phyloP scores from a whole-genome alignment of 371 early-diverging fungal genomes.

The Lichtheimia corymbifera region DNA sequence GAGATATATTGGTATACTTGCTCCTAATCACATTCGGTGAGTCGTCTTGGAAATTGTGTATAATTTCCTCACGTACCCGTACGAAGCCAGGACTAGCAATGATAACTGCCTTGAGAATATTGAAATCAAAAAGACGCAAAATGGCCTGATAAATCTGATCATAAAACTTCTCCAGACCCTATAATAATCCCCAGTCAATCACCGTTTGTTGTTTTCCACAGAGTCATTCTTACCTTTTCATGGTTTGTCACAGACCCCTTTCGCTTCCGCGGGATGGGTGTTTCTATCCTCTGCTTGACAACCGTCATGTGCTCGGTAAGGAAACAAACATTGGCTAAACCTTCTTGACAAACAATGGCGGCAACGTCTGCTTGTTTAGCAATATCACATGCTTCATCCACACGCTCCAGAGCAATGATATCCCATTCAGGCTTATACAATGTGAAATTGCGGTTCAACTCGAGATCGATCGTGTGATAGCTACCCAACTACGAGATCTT shows the following conservation, averaged over 20 bases:
- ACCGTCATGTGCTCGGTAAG: conserved; percentile 94
- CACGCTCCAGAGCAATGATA: conserved; percentile 83
- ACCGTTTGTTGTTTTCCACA: neutral
- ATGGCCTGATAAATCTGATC: conserved; percentile 91
- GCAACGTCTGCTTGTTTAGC: conserved; percentile 92
- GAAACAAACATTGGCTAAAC: conserved; percentile 92
- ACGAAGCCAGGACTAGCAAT: conserved; percentile 96
- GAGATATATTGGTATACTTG: conserved; percentile 84
- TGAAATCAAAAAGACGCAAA: conserved; percentile 83
- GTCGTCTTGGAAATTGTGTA: too few species aligned
- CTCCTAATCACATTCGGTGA: conserved; percentile 54
- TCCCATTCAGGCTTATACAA: conserved; percentile 93
- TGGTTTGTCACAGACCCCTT: conserved; percentile 86
- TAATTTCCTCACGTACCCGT: conserved; percentile 71
- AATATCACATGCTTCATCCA: conserved; percentile 89
- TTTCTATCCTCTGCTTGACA: conserved; percentile 90
- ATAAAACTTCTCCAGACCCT: conserved; percentile 82
- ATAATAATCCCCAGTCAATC: conserved; percentile 1
- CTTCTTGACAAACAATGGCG: conserved; percentile 95
- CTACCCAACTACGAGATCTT: conserved; percentile 73
- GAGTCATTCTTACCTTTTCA: conserved; percentile 70
- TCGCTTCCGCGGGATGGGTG: conserved; percentile 89
- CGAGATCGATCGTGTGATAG: conserved; percentile 95
- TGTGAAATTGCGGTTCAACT: conserved; percentile 86
- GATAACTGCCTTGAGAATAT: conserved; percentile 89